Evolutionary conservation across 345 rosid genomes (phyloP), one percentile per base, ranked within the genome.

Genomic region (Bruguiera parviflora): DNA sequence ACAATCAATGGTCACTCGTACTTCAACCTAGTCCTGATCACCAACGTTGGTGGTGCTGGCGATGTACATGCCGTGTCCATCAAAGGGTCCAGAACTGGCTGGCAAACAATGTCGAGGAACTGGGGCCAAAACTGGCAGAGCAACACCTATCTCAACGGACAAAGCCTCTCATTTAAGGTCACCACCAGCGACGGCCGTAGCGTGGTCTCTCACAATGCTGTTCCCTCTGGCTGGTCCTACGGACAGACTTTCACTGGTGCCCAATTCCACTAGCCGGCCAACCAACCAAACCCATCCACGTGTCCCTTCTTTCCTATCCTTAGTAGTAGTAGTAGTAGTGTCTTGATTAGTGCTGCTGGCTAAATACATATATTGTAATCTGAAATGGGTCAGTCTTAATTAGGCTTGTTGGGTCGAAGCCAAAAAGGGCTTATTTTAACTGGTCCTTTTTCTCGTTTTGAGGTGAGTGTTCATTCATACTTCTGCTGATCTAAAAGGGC

Each of bases 61-160:
- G 78, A 75, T 52, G 78, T 75, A 0, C 78, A 75, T 16, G 53
- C 73, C 0, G 78, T 75, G 31, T 59, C 78, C 27, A 19, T 75
- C 62, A 75, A 75, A 43, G 78, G 78, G 25, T 75, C 78, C 0
- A 75, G 78, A 15, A 69, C 78, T 25, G 78, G 78, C 5, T 75
- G 78, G 78, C 73, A 75, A 59, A 0, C 73, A 28, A 69, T 75
- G 78, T 75, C 78, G 20, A 75, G 78, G 51, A 75, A 75, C 69
- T 75, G 78, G 78, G 78, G 78, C 3, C 78, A 75, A 39, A 75
- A 75, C 20, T 75, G 78, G 78, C 78, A 75, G 46, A 75, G 73
- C 73, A 75, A 75, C 73, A 58, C 6, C 51, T 51, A 64, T 35
- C 78, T 75, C 33, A 69, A 69, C 24, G 78, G 78, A 4, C 78